These are phyloP conservation scores for Sindora glabra DNA, from an alignment of 306 rosid species.

Conservation along the genomic window DNA sequence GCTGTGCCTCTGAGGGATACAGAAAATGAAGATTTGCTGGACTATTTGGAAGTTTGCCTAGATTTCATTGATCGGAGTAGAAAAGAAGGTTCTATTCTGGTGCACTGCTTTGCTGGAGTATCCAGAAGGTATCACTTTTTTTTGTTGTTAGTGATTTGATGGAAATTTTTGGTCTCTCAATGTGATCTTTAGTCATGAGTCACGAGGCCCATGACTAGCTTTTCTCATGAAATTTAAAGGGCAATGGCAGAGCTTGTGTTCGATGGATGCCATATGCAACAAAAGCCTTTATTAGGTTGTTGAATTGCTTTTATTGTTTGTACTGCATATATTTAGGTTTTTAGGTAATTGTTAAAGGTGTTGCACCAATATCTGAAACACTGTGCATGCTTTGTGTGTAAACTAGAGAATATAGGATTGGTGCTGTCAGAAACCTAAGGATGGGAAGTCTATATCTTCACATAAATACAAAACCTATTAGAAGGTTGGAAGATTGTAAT, in stretches of 20 bases:
- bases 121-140: constrained; percentile 66
- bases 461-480: neutral
- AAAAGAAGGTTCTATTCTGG: constrained; percentile 79
- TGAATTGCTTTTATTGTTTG: too few relatives aligned
- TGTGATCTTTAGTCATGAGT: neutral
- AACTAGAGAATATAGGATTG: neutral
- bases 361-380: neutral
- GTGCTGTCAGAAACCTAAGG: neutral
- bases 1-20: constrained; percentile 81
- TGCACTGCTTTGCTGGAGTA: constrained; percentile 98
- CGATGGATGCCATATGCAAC: too few relatives aligned
- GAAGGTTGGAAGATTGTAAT: neutral
- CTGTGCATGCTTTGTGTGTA: neutral
- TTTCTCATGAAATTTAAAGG: too few relatives aligned
- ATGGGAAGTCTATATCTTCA: neutral
- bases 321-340: too few relatives aligned
- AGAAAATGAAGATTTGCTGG: constrained; percentile 71
- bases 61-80: constrained; percentile 69
- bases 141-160: neutral
- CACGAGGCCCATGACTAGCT: too few relatives aligned
- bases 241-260: too few relatives aligned
- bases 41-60: constrained; percentile 71
- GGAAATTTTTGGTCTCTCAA: neutral
- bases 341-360: too few relatives aligned
- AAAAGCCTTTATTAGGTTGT: too few relatives aligned